Conservation (phyloP, 2,329 filamentous ascomycete genomes). For the Epichloe brachyelytri region DNA sequence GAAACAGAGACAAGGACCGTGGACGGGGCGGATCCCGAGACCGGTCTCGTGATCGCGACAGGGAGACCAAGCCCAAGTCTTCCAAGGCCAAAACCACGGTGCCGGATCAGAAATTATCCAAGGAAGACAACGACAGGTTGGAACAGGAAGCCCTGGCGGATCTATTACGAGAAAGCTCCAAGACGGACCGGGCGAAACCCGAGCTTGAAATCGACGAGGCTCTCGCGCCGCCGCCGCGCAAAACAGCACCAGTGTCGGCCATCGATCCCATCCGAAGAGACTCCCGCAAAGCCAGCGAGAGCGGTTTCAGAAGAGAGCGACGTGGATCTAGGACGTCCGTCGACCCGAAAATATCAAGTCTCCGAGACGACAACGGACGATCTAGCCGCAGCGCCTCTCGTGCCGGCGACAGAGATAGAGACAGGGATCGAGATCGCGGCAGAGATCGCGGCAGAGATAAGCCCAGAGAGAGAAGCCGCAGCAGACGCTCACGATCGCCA, state of each 20-base stretch:
- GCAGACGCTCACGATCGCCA: slow-evolving; percentile 26
- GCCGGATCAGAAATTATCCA: slow-evolving; percentile 37
- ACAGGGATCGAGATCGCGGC: not conserved
- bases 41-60: slow-evolving; percentile 18
- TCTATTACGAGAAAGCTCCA: slow-evolving; percentile 45
- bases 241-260: slow-evolving; percentile 40
- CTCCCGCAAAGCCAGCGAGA: slow-evolving; percentile 25
- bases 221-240: slow-evolving; percentile 41
- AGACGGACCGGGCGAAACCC: slow-evolving; percentile 32
- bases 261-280: slow-evolving; percentile 42
- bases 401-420: slow-evolving; percentile 4
- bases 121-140: slow-evolving; percentile 44
- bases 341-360: slow-evolving; percentile 13
- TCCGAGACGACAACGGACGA: slow-evolving; percentile 17
- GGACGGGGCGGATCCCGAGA: slow-evolving; percentile 20
- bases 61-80: slow-evolving; percentile 15
- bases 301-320: slow-evolving; percentile 18
- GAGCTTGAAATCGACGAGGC: slow-evolving; percentile 45
- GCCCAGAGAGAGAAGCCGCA: slow-evolving; percentile 18
- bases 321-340: slow-evolving; percentile 19
- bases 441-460: slow-evolving; percentile 6
- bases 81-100: slow-evolving; percentile 25
- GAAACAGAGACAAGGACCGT: slow-evolving; percentile 13
- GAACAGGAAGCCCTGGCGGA: slow-evolving; percentile 47
- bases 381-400: slow-evolving; percentile 22